Conservation (phyloP, 2,329 filamentous ascomycete genomes). For the Cryphonectria parasitica region DNA sequence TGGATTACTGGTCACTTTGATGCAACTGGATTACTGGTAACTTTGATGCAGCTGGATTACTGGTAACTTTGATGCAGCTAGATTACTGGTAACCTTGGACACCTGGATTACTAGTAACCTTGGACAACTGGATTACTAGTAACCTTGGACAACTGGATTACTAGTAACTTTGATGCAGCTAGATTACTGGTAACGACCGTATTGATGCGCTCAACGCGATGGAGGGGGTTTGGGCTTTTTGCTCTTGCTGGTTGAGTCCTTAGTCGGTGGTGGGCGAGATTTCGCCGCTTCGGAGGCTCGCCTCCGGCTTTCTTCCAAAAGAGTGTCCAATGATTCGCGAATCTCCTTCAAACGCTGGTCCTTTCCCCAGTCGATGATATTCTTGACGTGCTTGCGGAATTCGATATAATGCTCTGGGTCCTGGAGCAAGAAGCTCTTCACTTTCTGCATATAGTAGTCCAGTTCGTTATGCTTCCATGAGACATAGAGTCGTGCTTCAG, state of each 20-base stretch:
- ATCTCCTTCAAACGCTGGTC: conserved; percentile 32
- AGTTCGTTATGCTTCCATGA: conserved; percentile 42
- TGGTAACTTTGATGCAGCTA: too few relatives aligned
- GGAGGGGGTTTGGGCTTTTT: conserved; percentile 9
- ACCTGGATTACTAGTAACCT: too few relatives aligned
- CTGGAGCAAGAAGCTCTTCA: conserved; percentile 39
- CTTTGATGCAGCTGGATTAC: too few relatives aligned
- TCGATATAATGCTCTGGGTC: conserved; percentile 36
- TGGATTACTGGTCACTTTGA: too few relatives aligned
- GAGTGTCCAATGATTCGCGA: conserved; percentile 31
- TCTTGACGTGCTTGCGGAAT: conserved; percentile 40
- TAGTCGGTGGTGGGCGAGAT: conserved; percentile 19
- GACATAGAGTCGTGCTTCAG: conserved; percentile 40
- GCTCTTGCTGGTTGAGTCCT: conserved; percentile 1
- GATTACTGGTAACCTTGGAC: too few relatives aligned
- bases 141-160: too few relatives aligned
- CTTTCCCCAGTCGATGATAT: conserved; percentile 43
- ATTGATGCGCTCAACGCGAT: conserved; percentile 2
- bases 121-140: too few relatives aligned
- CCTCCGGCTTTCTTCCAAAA: conserved; percentile 33
- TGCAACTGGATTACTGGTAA: too few relatives aligned
- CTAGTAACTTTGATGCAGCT: too few relatives aligned
- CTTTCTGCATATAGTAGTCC: conserved; percentile 37
- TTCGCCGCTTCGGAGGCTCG: conserved; percentile 28
- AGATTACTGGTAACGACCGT: too few relatives aligned